phyloP scores from a whole-genome alignment of 2,329 filamentous ascomycete genomes.

The Alternaria brassicicola region DNA sequence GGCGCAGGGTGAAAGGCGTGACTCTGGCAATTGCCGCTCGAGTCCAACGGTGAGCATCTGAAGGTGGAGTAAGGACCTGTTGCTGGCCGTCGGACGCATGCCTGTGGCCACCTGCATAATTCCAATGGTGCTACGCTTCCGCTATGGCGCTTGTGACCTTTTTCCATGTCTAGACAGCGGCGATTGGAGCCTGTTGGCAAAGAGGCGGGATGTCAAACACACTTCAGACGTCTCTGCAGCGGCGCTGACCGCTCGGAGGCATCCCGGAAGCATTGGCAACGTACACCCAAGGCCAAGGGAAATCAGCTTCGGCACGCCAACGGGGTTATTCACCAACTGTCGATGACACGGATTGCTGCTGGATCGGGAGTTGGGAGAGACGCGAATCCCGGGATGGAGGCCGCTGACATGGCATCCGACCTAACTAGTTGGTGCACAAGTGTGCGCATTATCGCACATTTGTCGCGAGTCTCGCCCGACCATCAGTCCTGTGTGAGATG shows the following conservation, averaged over 20 bases:
- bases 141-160: conserved; percentile 17
- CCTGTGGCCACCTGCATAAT: conserved; percentile 20
- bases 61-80: background rate
- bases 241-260: conserved; percentile 13
- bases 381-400: conserved; percentile 11
- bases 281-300: background rate
- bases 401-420: background rate
- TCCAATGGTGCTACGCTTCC: conserved; percentile 10
- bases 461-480: background rate
- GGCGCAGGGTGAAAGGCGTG: background rate
- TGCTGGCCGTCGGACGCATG: conserved; percentile 3
- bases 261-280: conserved; percentile 7
- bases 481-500: background rate
- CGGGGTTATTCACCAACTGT: background rate
- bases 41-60: background rate
- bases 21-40: conserved; percentile 1
- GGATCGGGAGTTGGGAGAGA: background rate
- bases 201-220: conserved; percentile 10
- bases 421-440: background rate
- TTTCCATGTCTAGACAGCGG: conserved; percentile 10
- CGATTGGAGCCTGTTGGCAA: conserved; percentile 11
- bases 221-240: conserved; percentile 2
- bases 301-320: conserved; percentile 9
- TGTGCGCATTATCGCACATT: conserved; percentile 5
- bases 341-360: conserved; percentile 2